Conservation (phyloP, 352 stramenopile species). For the Phytophthora lateralis region DNA sequence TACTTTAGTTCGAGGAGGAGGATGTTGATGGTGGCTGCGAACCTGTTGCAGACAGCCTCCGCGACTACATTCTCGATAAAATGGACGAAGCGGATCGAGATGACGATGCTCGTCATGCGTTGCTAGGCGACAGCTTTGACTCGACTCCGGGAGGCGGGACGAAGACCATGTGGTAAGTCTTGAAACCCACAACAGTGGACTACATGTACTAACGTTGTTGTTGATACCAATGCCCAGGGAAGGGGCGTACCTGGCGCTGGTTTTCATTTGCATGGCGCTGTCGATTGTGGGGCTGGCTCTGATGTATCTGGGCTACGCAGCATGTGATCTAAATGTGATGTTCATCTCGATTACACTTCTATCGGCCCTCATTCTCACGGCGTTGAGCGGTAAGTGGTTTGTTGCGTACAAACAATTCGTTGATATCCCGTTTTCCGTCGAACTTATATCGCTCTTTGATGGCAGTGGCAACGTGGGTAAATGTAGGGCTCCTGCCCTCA, state of each 20-base stretch:
- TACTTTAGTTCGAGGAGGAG: neutral
- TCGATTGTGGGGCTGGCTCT: conserved; percentile 50
- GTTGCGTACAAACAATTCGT: neutral
- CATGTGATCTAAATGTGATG: conserved; percentile 55
- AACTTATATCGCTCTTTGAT: conserved; percentile 15
- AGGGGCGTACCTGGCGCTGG: conserved; percentile 52
- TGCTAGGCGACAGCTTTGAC: conserved; percentile 44
- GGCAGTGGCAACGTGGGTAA: conserved; percentile 62
- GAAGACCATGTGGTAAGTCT: conserved; percentile 33
- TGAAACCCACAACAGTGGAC: no score
- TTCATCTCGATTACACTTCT: conserved; percentile 70
- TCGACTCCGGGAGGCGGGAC: conserved; percentile 25
- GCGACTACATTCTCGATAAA: conserved; percentile 70
- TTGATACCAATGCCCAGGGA: conserved; percentile 44
- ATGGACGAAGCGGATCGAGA: conserved; percentile 69
- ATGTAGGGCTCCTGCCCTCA: conserved; percentile 65
- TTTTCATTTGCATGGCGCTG: conserved; percentile 40
- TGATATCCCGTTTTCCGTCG: neutral
- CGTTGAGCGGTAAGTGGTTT: conserved; percentile 53
- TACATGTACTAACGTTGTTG: neutral
- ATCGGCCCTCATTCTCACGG: conserved; percentile 45
- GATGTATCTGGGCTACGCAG: conserved; percentile 59
- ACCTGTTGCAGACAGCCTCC: conserved; percentile 53
- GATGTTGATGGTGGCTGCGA: neutral
- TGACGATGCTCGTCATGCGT: conserved; percentile 50